Percentiles rank a stretch among this genome's conserved stretches.
These are phyloP conservation scores for Thelephora aurantiotincta DNA, from an alignment of 768 basidiomycete species.

Conservation along the genomic window DNA sequence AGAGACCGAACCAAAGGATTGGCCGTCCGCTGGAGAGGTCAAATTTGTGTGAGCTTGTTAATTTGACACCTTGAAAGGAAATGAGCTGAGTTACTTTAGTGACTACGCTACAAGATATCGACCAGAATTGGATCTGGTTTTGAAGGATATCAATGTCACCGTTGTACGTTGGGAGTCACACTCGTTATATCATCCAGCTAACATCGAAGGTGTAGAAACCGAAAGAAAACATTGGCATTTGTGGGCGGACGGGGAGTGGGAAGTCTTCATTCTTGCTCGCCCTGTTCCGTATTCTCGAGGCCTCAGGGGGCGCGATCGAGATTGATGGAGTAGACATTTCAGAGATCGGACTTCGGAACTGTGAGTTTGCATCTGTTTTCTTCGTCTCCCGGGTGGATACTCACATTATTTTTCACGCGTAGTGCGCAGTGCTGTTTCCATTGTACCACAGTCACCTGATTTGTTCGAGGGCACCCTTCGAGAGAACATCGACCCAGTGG, in stretches of 20 bases:
- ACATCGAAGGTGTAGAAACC: slow-evolving; percentile 33
- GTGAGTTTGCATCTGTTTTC: slow-evolving; percentile 16
- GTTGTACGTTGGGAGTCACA: slow-evolving; percentile 32
- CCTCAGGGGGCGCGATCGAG: slow-evolving; percentile 45
- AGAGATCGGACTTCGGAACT: slow-evolving; percentile 59
- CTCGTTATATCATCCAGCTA: slow-evolving; percentile 2
- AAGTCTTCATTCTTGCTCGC: slow-evolving; percentile 65
- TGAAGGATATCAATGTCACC: slow-evolving; percentile 59
- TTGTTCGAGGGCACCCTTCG: slow-evolving; percentile 35
- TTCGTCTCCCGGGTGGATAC: neutral
- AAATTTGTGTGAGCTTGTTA: slow-evolving; percentile 47
- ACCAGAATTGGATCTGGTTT: slow-evolving; percentile 61
- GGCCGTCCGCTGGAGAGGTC: slow-evolving; percentile 66
- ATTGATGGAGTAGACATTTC: slow-evolving; percentile 72
- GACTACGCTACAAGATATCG: slow-evolving; percentile 71
- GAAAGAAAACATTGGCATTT: slow-evolving; percentile 82
- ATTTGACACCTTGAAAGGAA: neutral
- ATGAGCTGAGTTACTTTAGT: slow-evolving; percentile 19
- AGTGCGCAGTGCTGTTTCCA: slow-evolving; percentile 72
- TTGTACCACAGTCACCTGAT: slow-evolving; percentile 73
- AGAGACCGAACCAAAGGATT: slow-evolving; percentile 38
- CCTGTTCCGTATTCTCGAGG: slow-evolving; percentile 68
- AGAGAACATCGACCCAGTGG: slow-evolving; percentile 84
- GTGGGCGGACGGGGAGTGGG: slow-evolving; percentile 71
- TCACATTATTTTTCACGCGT: slow-evolving; percentile 1